Evolutionary conservation across 148 eudicot species (phyloP).

Genomic region (Talinum fruticosum): DNA sequence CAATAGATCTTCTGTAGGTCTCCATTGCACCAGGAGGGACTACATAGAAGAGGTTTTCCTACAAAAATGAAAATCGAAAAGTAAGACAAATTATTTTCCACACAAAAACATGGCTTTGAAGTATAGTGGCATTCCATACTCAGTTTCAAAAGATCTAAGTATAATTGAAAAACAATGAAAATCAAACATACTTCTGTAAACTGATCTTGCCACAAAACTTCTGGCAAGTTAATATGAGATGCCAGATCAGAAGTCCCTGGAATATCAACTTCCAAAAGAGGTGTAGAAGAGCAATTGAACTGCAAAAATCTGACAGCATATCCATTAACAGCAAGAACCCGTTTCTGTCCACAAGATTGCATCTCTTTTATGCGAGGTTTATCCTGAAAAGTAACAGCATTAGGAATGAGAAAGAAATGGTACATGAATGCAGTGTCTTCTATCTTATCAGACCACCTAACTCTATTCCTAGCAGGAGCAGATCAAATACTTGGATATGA

Average conservation of each 20-base stretch:
- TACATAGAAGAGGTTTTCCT: conserved; percentile 80
- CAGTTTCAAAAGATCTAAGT: conserved; percentile 10
- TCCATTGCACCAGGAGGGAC: conserved; percentile 77
- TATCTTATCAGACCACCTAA: background rate
- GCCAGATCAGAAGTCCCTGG: conserved; percentile 41
- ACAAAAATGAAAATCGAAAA: conserved; percentile 16
- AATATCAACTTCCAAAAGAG: conserved; percentile 34
- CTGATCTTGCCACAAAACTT: conserved; percentile 55
- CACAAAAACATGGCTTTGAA: background rate
- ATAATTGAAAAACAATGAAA: conserved; percentile 13
- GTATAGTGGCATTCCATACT: background rate
- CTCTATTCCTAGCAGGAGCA: background rate
- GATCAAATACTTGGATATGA: background rate
- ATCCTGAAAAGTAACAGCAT: conserved; percentile 35
- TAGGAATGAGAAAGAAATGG: background rate
- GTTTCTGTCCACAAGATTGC: conserved; percentile 34
- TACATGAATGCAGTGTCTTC: background rate
- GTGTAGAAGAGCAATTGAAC: conserved; percentile 34
- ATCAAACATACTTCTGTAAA: conserved; percentile 60
- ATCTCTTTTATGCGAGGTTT: conserved; percentile 35
- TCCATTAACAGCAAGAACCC: conserved; percentile 41
- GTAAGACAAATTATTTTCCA: conserved; percentile 2
- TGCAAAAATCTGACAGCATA: conserved; percentile 76
- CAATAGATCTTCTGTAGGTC: conserved; percentile 65
- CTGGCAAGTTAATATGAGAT: conserved; percentile 40